Percentiles rank a stretch among this genome's conserved stretches.
phyloP scores from a whole-genome alignment of 768 basidiomycete species.

The Lentinula boryana region DNA sequence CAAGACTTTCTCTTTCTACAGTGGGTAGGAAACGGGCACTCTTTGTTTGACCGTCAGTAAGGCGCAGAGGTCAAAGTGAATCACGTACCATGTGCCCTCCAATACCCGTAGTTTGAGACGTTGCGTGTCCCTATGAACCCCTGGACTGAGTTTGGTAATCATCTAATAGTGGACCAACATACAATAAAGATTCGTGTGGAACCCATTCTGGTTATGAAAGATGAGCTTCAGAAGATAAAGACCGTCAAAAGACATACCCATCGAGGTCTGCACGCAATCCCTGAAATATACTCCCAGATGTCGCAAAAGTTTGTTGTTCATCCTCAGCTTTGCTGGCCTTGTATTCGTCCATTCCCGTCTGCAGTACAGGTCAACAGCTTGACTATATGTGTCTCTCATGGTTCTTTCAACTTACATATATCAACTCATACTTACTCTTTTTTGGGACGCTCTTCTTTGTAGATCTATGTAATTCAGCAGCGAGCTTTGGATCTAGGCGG shows the following conservation, averaged over 20 bases:
- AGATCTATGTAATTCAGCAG: slow-evolving; percentile 73
- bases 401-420: slow-evolving; percentile 56
- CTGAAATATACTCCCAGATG: slow-evolving; percentile 73
- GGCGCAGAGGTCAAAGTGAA: background rate
- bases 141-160: slow-evolving; percentile 6
- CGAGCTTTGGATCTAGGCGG: slow-evolving; percentile 56
- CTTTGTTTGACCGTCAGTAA: slow-evolving; percentile 40
- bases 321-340: slow-evolving; percentile 71
- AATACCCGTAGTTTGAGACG: slow-evolving; percentile 86
- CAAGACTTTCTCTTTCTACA: slow-evolving; percentile 91
- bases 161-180: slow-evolving; percentile 14
- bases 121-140: slow-evolving; percentile 68
- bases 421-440: slow-evolving; percentile 70
- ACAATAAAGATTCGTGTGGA: slow-evolving; percentile 83
- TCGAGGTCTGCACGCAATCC: slow-evolving; percentile 84
- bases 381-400: background rate
- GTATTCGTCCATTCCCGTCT: slow-evolving; percentile 82
- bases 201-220: slow-evolving; percentile 41
- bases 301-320: slow-evolving; percentile 46
- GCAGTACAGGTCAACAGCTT: slow-evolving; percentile 3
- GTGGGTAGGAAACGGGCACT: slow-evolving; percentile 90
- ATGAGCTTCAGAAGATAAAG: slow-evolving; percentile 1
- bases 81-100: slow-evolving; percentile 40
- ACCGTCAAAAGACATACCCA: slow-evolving; percentile 36
- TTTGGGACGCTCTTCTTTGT: slow-evolving; percentile 93